Evolutionary conservation across 2,329 filamentous ascomycete species (phyloP), one percentile per base, ranked within the genome.

Genomic region (Clarireedia monteithiana): DNA sequence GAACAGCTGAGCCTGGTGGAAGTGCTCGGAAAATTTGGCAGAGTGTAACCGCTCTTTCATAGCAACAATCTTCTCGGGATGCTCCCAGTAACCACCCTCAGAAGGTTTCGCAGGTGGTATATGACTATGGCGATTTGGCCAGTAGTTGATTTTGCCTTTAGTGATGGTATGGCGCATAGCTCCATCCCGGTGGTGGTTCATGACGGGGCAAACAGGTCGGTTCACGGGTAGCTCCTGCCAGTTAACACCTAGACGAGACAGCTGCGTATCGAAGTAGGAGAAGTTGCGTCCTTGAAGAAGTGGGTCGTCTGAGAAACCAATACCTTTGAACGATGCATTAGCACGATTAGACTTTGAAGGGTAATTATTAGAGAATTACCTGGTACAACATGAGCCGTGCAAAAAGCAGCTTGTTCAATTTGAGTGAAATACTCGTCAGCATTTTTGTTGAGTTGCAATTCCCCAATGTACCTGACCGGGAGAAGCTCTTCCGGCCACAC

Each of bases 401-500:
- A 91, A 71, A 94, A 95, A 1, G 89, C 88, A 1, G 84, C 82
- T 71, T 95, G 89, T 73, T 95, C 89, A 0, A 85, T 90, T 70
- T 94, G 81, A 0, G 88, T 77, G 72, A 94, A 94, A 73, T 81
- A 94, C 67, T 95, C 88, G 60, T 92, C 88, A 1, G 87, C 72
- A 69, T 89, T 92, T 53, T 80, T 80, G 75, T 94, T 91, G 5
- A 95, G 78, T 67, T 91, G 85, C 1, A 95, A 68, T 69, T 91
- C 82, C 40, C 88, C 89, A 55, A 95, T 88, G 66, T 89, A 89
- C 6, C 85, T 80, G 20, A 92, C 77, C 0, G 89, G 89, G 0
- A 91, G 75, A 0, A 84, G 71, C 12, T 92, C 86, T 67, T 94
- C 87, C 0, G 89, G 89, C 88, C 89, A 94, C 26, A 92, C 71